These are phyloP conservation scores for Pelargonium australe DNA, from an alignment of 441 rosid species.

Conservation along the genomic window DNA sequence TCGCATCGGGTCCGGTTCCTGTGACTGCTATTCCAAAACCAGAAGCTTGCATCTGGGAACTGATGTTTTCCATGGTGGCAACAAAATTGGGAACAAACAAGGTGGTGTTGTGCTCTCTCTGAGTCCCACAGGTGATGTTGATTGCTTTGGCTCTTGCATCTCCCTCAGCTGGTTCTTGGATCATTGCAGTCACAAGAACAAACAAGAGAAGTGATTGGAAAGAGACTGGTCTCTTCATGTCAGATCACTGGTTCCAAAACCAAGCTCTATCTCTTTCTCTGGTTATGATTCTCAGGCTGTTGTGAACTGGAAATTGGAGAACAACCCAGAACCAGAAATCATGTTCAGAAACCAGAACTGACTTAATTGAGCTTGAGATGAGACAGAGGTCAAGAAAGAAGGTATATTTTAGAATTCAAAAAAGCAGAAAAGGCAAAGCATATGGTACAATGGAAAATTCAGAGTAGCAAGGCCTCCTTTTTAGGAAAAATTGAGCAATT, in stretches of 20 bases:
- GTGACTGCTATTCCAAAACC: constrained; percentile 57
- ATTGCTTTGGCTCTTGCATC: constrained; percentile 56
- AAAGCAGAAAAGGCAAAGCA: background rate
- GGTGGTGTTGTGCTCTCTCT: constrained; percentile 50
- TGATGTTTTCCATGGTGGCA: constrained; percentile 64
- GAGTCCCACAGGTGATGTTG: constrained; percentile 35
- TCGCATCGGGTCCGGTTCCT: constrained; percentile 64
- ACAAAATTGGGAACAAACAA: constrained; percentile 67
- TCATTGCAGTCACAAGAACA: constrained; percentile 18
- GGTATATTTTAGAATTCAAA: background rate
- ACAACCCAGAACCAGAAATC: background rate
- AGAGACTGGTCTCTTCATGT: constrained; percentile 25
- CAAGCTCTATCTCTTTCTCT: background rate
- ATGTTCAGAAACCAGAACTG: background rate
- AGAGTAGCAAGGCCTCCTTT: background rate
- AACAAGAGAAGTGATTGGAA: constrained; percentile 10
- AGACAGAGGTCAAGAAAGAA: background rate
- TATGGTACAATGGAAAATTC: too few relatives aligned
- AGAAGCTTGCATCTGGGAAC: constrained; percentile 42
- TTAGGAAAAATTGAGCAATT: background rate
- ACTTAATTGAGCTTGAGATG: background rate
- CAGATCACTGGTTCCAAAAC: background rate
- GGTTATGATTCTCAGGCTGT: constrained; percentile 33
- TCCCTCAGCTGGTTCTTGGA: constrained; percentile 27
- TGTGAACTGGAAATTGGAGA: background rate